Percentiles rank a stretch among this genome's conserved stretches.
These are phyloP conservation scores for Hypoxylon sp. DNA, from an alignment of 2,329 filamentous ascomycete species.

Conservation along the genomic window DNA sequence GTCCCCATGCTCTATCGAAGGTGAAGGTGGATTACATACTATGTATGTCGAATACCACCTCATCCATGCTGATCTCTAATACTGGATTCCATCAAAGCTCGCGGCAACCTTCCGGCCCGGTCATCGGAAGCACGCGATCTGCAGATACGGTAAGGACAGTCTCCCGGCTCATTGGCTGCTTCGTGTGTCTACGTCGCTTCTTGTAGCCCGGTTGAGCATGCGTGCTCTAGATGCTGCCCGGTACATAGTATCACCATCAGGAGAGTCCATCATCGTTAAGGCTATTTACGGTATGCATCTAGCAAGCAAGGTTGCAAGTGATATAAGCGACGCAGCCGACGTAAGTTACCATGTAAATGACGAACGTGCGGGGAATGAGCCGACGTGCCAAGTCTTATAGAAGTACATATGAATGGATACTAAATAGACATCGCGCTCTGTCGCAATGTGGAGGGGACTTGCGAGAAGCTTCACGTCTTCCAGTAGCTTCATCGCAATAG, in stretches of 20 bases:
- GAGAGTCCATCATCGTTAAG: not conserved
- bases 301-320: conserved; percentile 12
- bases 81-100: conserved; percentile 15
- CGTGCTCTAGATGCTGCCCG: not conserved
- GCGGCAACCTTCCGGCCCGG: conserved; percentile 28
- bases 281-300: conserved; percentile 22
- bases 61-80: not conserved
- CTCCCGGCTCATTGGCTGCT: conserved; percentile 15
- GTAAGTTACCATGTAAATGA: conserved; percentile 6
- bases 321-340: conserved; percentile 5
- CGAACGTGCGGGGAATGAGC: conserved; percentile 24
- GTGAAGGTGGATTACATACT: not conserved
- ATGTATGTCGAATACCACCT: not conserved
- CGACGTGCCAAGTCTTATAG: conserved; percentile 18
- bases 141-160: not conserved
- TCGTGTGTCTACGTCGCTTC: conserved; percentile 8
- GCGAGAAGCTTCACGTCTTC: not conserved
- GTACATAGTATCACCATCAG: conserved; percentile 1
- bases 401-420: conserved; percentile 12
- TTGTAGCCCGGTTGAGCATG: not conserved
- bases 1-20: not conserved
- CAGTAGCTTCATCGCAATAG: conserved; percentile 1
- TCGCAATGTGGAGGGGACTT: not conserved
- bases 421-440: not conserved
- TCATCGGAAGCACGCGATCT: conserved; percentile 22